These are phyloP conservation scores for Candida mattraensis DNA, from an alignment of 805 yeast genomes.

Conservation along the genomic window DNA sequence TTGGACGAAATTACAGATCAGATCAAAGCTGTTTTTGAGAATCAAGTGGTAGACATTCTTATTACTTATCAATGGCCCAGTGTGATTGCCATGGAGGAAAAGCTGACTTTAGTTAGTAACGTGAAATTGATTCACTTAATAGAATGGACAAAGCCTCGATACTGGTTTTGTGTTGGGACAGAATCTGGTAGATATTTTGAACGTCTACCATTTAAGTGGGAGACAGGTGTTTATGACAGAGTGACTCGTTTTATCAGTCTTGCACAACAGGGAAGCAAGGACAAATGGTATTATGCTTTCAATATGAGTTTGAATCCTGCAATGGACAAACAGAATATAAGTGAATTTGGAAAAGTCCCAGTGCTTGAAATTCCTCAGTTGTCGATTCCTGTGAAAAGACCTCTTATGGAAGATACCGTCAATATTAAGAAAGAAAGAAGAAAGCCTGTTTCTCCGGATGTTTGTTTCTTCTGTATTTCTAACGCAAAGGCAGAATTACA, in stretches of 20 bases:
- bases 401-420: neutral
- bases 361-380: neutral
- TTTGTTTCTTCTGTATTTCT: constrained; percentile 82
- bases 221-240: constrained; percentile 31
- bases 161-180: constrained; percentile 62
- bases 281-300: constrained; percentile 79
- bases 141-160: constrained; percentile 52
- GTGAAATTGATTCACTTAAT: constrained; percentile 47
- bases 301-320: constrained; percentile 35
- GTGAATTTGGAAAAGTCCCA: constrained; percentile 17
- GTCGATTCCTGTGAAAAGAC: constrained; percentile 1
- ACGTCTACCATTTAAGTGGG: constrained; percentile 59
- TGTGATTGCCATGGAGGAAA: constrained; percentile 45
- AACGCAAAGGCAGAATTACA: constrained; percentile 77
- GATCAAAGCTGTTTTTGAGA: constrained; percentile 19
- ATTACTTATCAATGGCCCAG: constrained; percentile 63
- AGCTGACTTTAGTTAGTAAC: constrained; percentile 45
- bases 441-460: constrained; percentile 50
- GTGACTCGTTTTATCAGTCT: constrained; percentile 66
- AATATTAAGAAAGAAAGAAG: constrained; percentile 26
- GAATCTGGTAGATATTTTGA: constrained; percentile 51
- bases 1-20: constrained; percentile 29
- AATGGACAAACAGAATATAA: constrained; percentile 20
- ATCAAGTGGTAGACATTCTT: constrained; percentile 49
- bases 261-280: constrained; percentile 54